phyloP scores from a whole-genome alignment of 192 early-diverging fungal genomes.

The Umbelopsis sp. region DNA sequence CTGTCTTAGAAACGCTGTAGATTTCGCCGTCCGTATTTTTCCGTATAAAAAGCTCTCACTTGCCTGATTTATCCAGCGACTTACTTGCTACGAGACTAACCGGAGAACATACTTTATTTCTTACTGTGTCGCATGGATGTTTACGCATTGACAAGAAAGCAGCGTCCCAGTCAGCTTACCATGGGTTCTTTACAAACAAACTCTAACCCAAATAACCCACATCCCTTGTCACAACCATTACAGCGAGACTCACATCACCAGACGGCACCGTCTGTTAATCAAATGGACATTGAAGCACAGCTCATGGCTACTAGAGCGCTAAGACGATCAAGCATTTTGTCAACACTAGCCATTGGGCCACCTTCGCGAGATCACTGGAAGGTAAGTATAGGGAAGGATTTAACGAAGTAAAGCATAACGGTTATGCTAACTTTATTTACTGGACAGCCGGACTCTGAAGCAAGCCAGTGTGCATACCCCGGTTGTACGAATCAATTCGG shows the following conservation, averaged over 20 bases:
- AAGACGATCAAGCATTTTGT: not conserved
- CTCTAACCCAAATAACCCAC: not conserved
- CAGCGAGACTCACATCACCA: not conserved
- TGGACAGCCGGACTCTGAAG: slow-evolving; percentile 36
- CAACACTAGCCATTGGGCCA: slow-evolving; percentile 20
- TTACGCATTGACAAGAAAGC: slow-evolving; percentile 27
- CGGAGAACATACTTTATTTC: not conserved
- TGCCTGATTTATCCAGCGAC: not conserved
- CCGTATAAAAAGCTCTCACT: not conserved
- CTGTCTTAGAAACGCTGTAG: no score
- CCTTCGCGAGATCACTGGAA: slow-evolving; percentile 32
- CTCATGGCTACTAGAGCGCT: slow-evolving; percentile 2
- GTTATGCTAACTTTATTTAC: not conserved
- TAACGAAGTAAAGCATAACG: not conserved
- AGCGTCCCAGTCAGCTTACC: slow-evolving; percentile 29
- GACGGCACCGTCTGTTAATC: not conserved
- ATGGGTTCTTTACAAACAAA: slow-evolving; percentile 13
- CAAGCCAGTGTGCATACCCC: slow-evolving; percentile 26
- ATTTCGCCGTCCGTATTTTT: not conserved
- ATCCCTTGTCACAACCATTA: slow-evolving; percentile 4
- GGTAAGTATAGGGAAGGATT: not conserved
- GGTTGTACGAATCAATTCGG: slow-evolving; percentile 33
- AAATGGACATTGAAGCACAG: slow-evolving; percentile 11
- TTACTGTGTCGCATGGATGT: slow-evolving; percentile 26
- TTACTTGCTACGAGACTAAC: not conserved